A percentile compares a stretch with the other conserved stretches of the same genome.
Evolutionary conservation across 2,329 filamentous ascomycete species (phyloP).

Genomic region (Nemania serpens): DNA sequence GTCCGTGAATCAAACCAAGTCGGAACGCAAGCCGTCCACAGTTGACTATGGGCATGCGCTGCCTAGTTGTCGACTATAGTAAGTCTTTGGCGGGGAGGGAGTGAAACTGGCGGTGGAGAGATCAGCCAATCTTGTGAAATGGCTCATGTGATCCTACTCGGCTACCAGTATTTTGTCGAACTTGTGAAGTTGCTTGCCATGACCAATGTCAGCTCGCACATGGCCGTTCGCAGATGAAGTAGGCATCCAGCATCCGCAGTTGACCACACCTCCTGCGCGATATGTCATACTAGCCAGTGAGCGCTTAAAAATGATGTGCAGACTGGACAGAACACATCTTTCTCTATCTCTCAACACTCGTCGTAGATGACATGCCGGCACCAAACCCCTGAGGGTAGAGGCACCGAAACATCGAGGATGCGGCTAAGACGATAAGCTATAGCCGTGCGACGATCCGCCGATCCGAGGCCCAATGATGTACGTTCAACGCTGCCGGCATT

Average conservation of each 20-base stretch:
- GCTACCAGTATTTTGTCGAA: not conserved
- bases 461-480: not conserved
- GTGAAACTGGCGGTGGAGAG: not conserved
- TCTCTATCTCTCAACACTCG: too few relatives aligned
- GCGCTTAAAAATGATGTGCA: not conserved
- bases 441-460: not conserved
- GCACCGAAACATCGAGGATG: not conserved
- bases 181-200: not conserved
- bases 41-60: not conserved
- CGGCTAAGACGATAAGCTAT: not conserved
- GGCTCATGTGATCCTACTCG: not conserved
- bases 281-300: not conserved
- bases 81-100: not conserved
- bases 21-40: not conserved
- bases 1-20: constrained; percentile 8
- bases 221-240: not conserved
- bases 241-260: not conserved
- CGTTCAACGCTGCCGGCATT: not conserved
- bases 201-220: not conserved
- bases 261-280: not conserved
- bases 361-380: too few relatives aligned
- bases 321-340: too few relatives aligned
- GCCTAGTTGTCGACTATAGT: not conserved
- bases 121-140: not conserved
- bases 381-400: not conserved